These are phyloP conservation scores for Ganoderma leucocontextum DNA, from an alignment of 1,284 basidiomycete species.

Conservation along the genomic window DNA sequence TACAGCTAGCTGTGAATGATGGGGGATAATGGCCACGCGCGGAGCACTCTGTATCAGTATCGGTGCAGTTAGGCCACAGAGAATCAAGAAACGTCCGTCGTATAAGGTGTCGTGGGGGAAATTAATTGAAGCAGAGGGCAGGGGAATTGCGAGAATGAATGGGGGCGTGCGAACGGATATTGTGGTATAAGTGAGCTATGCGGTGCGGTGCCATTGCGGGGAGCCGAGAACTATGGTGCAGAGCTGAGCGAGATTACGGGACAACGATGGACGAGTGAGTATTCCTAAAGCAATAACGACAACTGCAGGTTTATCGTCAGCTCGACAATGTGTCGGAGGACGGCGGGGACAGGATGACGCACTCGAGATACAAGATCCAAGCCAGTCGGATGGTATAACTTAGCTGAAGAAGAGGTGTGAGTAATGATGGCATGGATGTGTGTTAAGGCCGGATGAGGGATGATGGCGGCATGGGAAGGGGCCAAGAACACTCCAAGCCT, in stretches of 20 bases:
- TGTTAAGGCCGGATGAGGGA: background rate
- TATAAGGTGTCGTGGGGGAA: background rate
- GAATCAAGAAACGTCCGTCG: background rate
- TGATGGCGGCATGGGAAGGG: slow-evolving; percentile 9
- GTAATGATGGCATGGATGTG: background rate
- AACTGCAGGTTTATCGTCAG: background rate
- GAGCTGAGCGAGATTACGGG: slow-evolving; percentile 12
- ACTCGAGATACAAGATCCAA: slow-evolving; percentile 28
- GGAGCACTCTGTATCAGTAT: background rate
- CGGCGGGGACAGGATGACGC: background rate
- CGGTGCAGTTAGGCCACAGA: background rate
- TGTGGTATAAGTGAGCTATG: slow-evolving; percentile 4
- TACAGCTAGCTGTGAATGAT: slow-evolving; percentile 17
- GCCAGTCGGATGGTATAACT: slow-evolving; percentile 29
- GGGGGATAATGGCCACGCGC: slow-evolving; percentile 1
- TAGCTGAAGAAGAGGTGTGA: slow-evolving; percentile 12
- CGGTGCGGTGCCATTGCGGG: slow-evolving; percentile 6
- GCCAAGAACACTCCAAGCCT: background rate
- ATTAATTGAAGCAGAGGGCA: background rate
- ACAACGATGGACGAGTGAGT: slow-evolving; percentile 1
- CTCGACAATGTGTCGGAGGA: background rate
- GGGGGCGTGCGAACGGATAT: background rate
- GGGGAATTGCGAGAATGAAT: background rate
- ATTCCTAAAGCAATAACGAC: background rate
- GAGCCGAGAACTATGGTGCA: slow-evolving; percentile 7